Conservation (phyloP, 2,329 filamentous ascomycete species). For the Monosporascus ibericus region DNA sequence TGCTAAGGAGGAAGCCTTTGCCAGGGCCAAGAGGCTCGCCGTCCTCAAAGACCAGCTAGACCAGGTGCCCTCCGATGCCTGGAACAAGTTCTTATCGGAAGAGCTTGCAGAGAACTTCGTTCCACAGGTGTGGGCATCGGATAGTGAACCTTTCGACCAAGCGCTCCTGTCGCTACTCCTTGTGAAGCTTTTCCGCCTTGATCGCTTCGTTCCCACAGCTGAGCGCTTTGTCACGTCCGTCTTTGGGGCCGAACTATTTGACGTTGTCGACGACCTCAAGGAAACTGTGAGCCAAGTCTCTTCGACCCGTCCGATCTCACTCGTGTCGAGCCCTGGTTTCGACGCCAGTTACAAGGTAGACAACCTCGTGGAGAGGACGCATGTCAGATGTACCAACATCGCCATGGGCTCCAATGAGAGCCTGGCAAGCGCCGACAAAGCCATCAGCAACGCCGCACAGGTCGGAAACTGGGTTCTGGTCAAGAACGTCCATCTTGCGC, state of each 20-base stretch:
- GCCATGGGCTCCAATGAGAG: conserved; percentile 99
- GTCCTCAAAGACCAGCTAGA: conserved; percentile 69
- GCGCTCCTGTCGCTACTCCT: conserved; percentile 79
- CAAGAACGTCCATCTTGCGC: conserved; percentile 97
- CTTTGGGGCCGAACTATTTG: conserved; percentile 77
- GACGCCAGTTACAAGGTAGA: conserved; percentile 99
- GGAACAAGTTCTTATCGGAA: conserved; percentile 77
- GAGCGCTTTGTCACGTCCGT: conserved; percentile 85
- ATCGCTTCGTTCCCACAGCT: conserved; percentile 87
- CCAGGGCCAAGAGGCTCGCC: conserved; percentile 60
- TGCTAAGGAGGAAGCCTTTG: conserved; percentile 62
- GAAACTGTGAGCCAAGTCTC: conserved; percentile 80
- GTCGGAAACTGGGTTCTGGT: conserved; percentile 93
- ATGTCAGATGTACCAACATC: conserved; percentile 86
- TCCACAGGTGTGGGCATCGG: conserved; percentile 67
- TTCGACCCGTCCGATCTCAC: conserved; percentile 76
- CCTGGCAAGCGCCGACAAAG: conserved; percentile 87
- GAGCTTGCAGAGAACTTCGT: conserved; percentile 83
- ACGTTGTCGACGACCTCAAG: conserved; percentile 78
- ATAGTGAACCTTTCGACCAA: conserved; percentile 61
- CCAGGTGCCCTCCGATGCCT: conserved; percentile 54
- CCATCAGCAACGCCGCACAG: conserved; percentile 85
- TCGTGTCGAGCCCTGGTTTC: conserved; percentile 93
- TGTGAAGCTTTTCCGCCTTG: conserved; percentile 90
- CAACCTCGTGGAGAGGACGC: conserved; percentile 78